phyloP scores from a whole-genome alignment of 1,284 basidiomycete genomes.

The Boletus hoseneyae region DNA sequence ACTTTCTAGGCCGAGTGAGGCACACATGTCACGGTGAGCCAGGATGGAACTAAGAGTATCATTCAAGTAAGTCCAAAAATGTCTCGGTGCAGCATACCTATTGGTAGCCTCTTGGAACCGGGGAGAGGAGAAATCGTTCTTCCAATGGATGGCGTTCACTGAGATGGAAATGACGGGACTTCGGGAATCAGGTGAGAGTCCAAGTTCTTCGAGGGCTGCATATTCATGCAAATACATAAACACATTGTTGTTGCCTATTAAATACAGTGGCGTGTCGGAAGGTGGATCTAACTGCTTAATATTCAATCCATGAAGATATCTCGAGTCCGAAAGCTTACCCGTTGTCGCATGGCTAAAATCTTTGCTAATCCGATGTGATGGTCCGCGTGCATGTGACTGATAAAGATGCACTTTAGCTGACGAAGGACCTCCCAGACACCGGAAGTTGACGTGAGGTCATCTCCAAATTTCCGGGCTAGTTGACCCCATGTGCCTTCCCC shows the following conservation, averaged over 20 bases:
- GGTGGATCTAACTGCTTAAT: slow-evolving; percentile 53
- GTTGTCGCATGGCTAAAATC: slow-evolving; percentile 69
- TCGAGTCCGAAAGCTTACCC: slow-evolving; percentile 44
- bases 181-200: slow-evolving; percentile 45
- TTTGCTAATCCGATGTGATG: slow-evolving; percentile 86
- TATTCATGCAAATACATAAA: slow-evolving; percentile 66
- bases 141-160: slow-evolving; percentile 54
- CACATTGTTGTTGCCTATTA: slow-evolving; percentile 58
- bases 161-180: slow-evolving; percentile 55
- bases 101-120: neutral
- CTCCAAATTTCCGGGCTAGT: slow-evolving; percentile 75
- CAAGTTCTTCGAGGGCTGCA: slow-evolving; percentile 64
- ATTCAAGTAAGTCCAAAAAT: slow-evolving; percentile 3
- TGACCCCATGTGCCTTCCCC: slow-evolving; percentile 95
- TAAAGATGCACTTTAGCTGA: slow-evolving; percentile 77
- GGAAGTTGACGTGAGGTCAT: slow-evolving; percentile 37
- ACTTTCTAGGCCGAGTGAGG: slow-evolving; percentile 47
- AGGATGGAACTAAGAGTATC: slow-evolving; percentile 14
- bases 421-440: slow-evolving; percentile 61
- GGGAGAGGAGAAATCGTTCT: slow-evolving; percentile 29
- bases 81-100: slow-evolving; percentile 8
- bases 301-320: slow-evolving; percentile 2
- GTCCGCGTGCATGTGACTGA: slow-evolving; percentile 92
- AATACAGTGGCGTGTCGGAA: slow-evolving; percentile 60
- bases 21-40: slow-evolving; percentile 44